Evolutionary conservation across 495 filamentous ascomycete species (phyloP).

Genomic region (Penicillium lagena): DNA sequence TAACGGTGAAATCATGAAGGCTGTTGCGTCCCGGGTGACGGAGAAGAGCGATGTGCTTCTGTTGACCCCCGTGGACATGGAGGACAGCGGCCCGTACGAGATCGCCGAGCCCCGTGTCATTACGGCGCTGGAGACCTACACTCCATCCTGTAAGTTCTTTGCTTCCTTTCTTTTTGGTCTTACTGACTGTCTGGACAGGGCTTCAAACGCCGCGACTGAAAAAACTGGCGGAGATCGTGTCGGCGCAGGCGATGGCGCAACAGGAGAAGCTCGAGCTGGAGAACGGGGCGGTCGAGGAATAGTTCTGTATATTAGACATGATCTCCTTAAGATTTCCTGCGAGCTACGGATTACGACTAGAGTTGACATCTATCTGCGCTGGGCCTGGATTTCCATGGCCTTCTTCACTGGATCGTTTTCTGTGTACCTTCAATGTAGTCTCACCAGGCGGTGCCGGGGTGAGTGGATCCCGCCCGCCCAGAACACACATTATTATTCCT

Average conservation of each 20-base stretch:
- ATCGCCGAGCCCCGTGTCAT: conserved; percentile 96
- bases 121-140: conserved; percentile 95
- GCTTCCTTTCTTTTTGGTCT: not conserved
- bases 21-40: conserved; percentile 91
- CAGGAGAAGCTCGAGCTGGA: conserved; percentile 74
- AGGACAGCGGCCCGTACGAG: conserved; percentile 98
- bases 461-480: not conserved
- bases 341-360: conserved; percentile 26
- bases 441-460: not conserved
- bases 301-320: conserved; percentile 26
- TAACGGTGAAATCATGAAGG: conserved; percentile 99
- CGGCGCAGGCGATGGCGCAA: conserved; percentile 87
- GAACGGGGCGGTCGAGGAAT: conserved; percentile 26
- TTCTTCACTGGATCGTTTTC: not conserved
- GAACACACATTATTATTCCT: not conserved
- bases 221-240: conserved; percentile 94
- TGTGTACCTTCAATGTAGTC: not conserved
- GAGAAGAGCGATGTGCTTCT: conserved; percentile 97
- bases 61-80: conserved; percentile 93
- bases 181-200: conserved; percentile 44
- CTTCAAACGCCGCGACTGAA: conserved; percentile 93
- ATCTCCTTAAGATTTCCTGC: conserved; percentile 15
- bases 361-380: conserved; percentile 15
- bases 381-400: conserved; percentile 9
- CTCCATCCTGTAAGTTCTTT: conserved; percentile 70